These are phyloP conservation scores for Musa schizocarpa DNA, from an alignment of 176 grass and related monocot species.

Conservation along the genomic window DNA sequence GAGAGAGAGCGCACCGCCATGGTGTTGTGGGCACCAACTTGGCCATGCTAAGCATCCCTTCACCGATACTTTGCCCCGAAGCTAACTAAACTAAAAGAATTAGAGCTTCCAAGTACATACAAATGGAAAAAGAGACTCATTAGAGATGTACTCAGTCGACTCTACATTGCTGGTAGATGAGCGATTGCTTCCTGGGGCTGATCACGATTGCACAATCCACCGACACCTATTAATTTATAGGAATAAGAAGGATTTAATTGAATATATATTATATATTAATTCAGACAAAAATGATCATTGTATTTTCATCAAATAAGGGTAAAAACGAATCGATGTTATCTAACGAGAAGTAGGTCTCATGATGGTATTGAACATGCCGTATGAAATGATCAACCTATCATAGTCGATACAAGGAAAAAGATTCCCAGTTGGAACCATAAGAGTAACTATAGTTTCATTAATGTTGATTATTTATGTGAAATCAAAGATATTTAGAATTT, in stretches of 20 bases:
- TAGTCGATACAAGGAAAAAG: not conserved
- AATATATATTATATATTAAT: not conserved
- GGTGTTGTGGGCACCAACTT: not conserved
- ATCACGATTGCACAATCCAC: conserved; percentile 93
- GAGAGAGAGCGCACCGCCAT: not conserved
- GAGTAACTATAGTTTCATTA: not conserved
- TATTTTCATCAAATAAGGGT: too few relatives aligned
- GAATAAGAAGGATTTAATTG: not conserved
- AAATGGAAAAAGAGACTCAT: not conserved
- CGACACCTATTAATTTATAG: conserved; percentile 44
- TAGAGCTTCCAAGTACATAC: not conserved
- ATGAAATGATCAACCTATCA: not conserved
- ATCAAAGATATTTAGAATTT: not conserved
- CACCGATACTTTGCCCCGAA: not conserved
- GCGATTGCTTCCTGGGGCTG: conserved; percentile 78
- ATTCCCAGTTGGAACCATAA: not conserved
- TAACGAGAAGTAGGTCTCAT: not conserved
- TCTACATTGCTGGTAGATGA: conserved; percentile 95
- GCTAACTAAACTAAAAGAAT: not conserved
- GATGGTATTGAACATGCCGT: not conserved
- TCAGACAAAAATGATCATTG: too few relatives aligned
- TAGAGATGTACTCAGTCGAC: conserved; percentile 88
- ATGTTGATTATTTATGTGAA: not conserved
- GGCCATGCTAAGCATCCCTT: not conserved
- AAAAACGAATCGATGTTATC: not conserved